Conservation (phyloP, 805 yeast species). For the Nakazawaea wickerhamii region DNA sequence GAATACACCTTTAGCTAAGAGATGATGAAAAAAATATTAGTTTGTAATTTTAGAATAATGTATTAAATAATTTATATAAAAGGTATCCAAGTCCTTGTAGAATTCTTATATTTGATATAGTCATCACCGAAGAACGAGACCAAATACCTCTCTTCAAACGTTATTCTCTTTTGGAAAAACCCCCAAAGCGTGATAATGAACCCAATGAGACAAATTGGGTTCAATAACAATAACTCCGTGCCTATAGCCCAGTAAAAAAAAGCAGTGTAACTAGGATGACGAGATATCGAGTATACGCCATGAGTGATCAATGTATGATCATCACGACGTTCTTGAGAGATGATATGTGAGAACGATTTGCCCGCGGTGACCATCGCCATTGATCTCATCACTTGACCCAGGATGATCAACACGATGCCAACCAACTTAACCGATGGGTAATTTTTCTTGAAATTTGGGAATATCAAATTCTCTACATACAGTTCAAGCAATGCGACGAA, state of each 20-base stretch:
- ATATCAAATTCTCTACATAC: slow-evolving; percentile 33
- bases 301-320: slow-evolving; percentile 65
- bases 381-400: slow-evolving; percentile 69
- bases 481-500: slow-evolving; percentile 47
- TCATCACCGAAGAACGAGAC: slow-evolving; percentile 65
- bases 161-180: slow-evolving; percentile 67
- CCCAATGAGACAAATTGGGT: slow-evolving; percentile 50
- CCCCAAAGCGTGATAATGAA: slow-evolving; percentile 56
- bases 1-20: slow-evolving; percentile 5
- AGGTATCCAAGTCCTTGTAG: slow-evolving; percentile 60
- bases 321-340: slow-evolving; percentile 45
- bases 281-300: slow-evolving; percentile 60
- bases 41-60: background rate
- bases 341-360: slow-evolving; percentile 75
- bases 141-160: slow-evolving; percentile 63
- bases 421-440: slow-evolving; percentile 20
- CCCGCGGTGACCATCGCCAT: slow-evolving; percentile 87
- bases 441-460: slow-evolving; percentile 32
- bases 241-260: slow-evolving; percentile 94
- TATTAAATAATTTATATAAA: slow-evolving; percentile 30
- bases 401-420: slow-evolving; percentile 44
- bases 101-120: slow-evolving; percentile 47
- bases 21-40: background rate
- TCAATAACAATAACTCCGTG: slow-evolving; percentile 64
- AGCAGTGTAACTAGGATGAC: slow-evolving; percentile 93